Evolutionary conservation across 1,139 yeast species (phyloP), one percentile per base, ranked within the genome.

Genomic region (Kurtzmaniella quercitrusa): DNA sequence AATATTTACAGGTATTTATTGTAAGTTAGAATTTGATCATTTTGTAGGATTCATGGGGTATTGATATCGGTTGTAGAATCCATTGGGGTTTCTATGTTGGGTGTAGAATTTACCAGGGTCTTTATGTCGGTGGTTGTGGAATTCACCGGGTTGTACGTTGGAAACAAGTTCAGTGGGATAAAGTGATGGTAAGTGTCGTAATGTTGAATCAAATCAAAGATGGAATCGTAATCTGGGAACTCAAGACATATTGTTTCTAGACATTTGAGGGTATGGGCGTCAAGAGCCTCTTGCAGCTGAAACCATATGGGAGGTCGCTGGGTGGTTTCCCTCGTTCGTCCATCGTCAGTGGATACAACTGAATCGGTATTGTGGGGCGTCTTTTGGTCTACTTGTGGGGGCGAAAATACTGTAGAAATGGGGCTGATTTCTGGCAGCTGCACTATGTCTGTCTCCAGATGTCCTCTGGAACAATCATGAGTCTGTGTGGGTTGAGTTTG

Each of bases 181-280:
- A 34, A 43, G 31, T 39, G 44, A 36, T 41, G 46, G 21, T 6
- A 41, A 17, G 17, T 23, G 29, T 43, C 46, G 27, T 43, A 43
- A 27, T 43, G 46, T 12, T 41, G 21, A 33, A 43, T 43, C 31
- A 43, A 31, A 16, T 43, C 42, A 16, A 39, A 29, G 11, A 29
- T 34, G 3, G 46, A 38, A 9, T 41, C 42, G 25, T 34, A 38
- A 21, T 38, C 34, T 5, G 25, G 42, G 14, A 2, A 31, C 2
- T 31, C 46, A 12, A 14, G 25, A 41, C 46, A 43, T 5, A 16
- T 29, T 12, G 19, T 23, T 33, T 43, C 44, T 25, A 27, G 34
- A 34, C 46, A 43, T 14, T 31, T 31, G 18, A 31, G 18, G 12
- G 36, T 14, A 31, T 14, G 36, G 12, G 5, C 4, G 15, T 25